These are phyloP conservation scores for Zizania palustris DNA, from an alignment of 202 grass and related monocot genomes.

Conservation along the genomic window DNA sequence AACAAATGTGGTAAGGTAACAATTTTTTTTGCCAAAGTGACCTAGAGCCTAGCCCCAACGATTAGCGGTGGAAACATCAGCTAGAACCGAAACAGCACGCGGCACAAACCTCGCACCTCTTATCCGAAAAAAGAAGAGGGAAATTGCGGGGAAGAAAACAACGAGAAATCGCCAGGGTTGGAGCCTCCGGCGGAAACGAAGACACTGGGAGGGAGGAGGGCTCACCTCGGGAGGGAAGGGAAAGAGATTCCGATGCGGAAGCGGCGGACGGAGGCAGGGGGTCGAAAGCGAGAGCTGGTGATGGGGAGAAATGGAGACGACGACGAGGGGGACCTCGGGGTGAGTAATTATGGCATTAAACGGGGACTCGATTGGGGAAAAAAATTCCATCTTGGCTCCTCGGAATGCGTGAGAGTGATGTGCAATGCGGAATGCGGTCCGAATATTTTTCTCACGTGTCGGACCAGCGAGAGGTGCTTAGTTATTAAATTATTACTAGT, in stretches of 20 bases:
- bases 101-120: not conserved
- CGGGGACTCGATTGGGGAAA: not conserved
- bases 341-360: not conserved
- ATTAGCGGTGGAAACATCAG: not conserved
- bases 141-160: not conserved
- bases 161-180: not conserved
- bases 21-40: no score
- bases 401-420: not conserved
- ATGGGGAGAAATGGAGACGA: slow-evolving; percentile 46
- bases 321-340: not conserved
- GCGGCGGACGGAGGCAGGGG: not conserved
- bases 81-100: not conserved
- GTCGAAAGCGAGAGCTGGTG: slow-evolving; percentile 48
- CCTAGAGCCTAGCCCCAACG: no score
- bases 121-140: not conserved
- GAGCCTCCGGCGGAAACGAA: not conserved
- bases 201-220: not conserved
- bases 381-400: not conserved
- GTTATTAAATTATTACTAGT: no score
- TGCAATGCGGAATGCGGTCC: no score
- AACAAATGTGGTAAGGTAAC: not conserved
- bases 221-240: not conserved
- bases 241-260: slow-evolving; percentile 30
- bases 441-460: no score
- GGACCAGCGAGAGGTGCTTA: no score